A percentile compares a stretch with the other conserved stretches of the same genome.
phyloP scores from a whole-genome alignment of 2,329 filamentous ascomycete species.

The Fusarium austroafricanum region DNA sequence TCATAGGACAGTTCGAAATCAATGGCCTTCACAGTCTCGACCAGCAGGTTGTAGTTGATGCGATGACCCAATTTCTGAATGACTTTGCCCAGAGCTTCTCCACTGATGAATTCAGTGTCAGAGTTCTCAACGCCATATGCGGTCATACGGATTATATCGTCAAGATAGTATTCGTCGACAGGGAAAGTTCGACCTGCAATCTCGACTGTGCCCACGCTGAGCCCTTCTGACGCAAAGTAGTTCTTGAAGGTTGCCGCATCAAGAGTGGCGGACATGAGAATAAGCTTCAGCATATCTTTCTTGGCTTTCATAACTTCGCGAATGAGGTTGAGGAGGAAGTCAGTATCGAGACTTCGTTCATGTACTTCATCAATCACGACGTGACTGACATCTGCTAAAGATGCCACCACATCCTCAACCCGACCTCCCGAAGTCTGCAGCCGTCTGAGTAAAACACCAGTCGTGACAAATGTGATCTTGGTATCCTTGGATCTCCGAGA shows the following conservation, averaged over 20 bases:
- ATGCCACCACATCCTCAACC: slow-evolving; percentile 81
- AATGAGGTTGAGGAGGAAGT: slow-evolving; percentile 93
- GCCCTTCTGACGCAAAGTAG: slow-evolving; percentile 78
- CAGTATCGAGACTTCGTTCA: slow-evolving; percentile 96
- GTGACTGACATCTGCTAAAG: slow-evolving; percentile 90
- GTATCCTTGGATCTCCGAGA: slow-evolving; percentile 83
- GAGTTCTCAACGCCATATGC: slow-evolving; percentile 71
- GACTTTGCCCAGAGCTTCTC: slow-evolving; percentile 72
- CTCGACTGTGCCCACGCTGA: slow-evolving; percentile 74
- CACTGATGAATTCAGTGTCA: slow-evolving; percentile 58
- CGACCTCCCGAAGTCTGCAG: slow-evolving; percentile 90
- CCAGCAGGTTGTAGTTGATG: slow-evolving; percentile 91
- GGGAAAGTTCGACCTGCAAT: slow-evolving; percentile 92
- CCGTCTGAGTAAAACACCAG: slow-evolving; percentile 90
- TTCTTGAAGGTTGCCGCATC: slow-evolving; percentile 75
- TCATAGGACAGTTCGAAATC: slow-evolving; percentile 76
- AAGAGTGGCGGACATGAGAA: slow-evolving; percentile 98
- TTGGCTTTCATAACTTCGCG: slow-evolving; percentile 85
- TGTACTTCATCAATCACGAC: slow-evolving; percentile 97
- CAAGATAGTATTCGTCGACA: slow-evolving; percentile 89
- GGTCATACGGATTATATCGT: slow-evolving; percentile 89
- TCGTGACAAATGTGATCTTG: slow-evolving; percentile 98
- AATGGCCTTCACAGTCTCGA: slow-evolving; percentile 82
- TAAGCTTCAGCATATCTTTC: slow-evolving; percentile 85
- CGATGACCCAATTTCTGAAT: slow-evolving; percentile 81